Evolutionary conservation across 805 yeast genomes (phyloP).

Genomic region (Saturnispora sanitii): DNA sequence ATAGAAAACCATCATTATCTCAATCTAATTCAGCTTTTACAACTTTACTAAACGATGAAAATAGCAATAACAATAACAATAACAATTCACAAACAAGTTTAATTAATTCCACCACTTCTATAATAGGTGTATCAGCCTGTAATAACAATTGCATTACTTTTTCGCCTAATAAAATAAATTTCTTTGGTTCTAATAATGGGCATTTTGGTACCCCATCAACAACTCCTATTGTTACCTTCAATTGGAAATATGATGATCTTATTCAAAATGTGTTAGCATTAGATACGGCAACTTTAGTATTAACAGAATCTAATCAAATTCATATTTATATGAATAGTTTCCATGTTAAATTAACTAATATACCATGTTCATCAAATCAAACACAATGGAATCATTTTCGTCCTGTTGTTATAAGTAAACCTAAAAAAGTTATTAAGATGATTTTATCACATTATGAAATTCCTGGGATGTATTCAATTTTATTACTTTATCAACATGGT

Average conservation of each 20-base stretch:
- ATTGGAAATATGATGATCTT: constrained; percentile 35
- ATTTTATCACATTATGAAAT: constrained; percentile 20
- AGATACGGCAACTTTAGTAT: constrained; percentile 60
- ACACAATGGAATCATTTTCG: constrained; percentile 38
- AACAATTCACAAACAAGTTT: neutral
- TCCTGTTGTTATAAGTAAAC: constrained; percentile 41
- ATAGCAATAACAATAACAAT: neutral
- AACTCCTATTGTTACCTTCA: constrained; percentile 25
- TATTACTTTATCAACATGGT: constrained; percentile 51
- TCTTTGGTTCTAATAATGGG: constrained; percentile 78
- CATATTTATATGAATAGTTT: constrained; percentile 51
- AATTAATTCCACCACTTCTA: neutral
- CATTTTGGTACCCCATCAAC: constrained; percentile 53
- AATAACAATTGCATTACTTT: constrained; percentile 58
- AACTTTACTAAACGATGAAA: neutral
- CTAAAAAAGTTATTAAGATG: constrained; percentile 25
- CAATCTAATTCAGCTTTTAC: constrained; percentile 12
- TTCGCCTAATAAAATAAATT: constrained; percentile 35
- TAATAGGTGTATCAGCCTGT: constrained; percentile 50
- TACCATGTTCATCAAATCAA: constrained; percentile 2
- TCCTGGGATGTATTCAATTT: constrained; percentile 30
- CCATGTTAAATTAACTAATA: constrained; percentile 36
- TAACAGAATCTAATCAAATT: constrained; percentile 47
- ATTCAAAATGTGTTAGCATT: constrained; percentile 53
- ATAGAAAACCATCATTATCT: neutral